A percentile compares a stretch with the other conserved stretches of the same genome.
These are phyloP conservation scores for Magnolia kwangsiensis DNA, from an alignment of 164 flowering plant genomes.

Conservation along the genomic window DNA sequence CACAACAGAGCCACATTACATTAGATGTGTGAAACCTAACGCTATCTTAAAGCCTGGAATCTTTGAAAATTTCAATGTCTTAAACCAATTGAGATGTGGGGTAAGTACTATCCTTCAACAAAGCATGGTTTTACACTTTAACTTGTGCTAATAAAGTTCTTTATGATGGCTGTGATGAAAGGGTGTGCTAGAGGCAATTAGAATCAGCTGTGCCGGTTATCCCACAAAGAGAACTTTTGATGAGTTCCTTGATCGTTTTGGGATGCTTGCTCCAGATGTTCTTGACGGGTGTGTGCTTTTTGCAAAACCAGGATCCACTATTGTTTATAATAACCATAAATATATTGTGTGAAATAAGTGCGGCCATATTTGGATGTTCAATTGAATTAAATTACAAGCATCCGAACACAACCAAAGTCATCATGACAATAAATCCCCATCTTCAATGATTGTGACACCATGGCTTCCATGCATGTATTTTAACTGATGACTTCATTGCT, in stretches of 20 bases:
- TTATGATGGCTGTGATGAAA: constrained; percentile 19
- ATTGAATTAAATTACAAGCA: not conserved
- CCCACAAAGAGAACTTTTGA: constrained; percentile 78
- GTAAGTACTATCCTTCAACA: constrained; percentile 35
- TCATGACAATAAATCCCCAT: not conserved
- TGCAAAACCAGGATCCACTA: not conserved
- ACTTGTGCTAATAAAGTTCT: not conserved
- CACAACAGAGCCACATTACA: constrained; percentile 82
- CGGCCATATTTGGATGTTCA: not conserved
- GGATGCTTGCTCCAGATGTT: constrained; percentile 65
- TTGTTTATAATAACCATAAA: not conserved
- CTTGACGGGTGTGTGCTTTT: constrained; percentile 44
- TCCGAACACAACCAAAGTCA: not conserved
- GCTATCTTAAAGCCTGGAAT: constrained; percentile 68
- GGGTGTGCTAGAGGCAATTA: constrained; percentile 84
- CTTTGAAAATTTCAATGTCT: constrained; percentile 70
- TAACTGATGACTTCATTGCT: constrained; percentile 6
- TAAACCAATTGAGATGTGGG: constrained; percentile 79
- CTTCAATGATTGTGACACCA: not conserved
- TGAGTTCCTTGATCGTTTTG: constrained; percentile 80
- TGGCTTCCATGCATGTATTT: not conserved
- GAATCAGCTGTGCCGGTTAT: constrained; percentile 90
- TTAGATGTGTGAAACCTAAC: constrained; percentile 85
- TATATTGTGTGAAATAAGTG: not conserved
- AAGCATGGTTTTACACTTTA: not conserved